Base-by-base conservation (phyloP, 2,329 filamentous ascomycete genomes). In the Fusarium robinianum region DNA sequence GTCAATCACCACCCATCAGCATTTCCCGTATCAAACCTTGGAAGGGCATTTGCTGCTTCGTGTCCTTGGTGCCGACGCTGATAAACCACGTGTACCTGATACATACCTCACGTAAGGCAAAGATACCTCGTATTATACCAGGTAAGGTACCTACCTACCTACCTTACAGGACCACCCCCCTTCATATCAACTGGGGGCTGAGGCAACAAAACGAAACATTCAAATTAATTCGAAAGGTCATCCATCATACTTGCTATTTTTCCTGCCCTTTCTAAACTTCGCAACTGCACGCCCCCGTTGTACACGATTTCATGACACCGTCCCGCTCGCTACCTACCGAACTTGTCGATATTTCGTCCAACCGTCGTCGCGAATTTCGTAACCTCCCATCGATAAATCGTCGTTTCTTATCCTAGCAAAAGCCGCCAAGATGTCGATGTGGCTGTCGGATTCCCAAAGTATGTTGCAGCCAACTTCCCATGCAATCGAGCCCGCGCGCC, bases 391-490 rank as follows among this genome's bases (percentile, higher is more conserved):
- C 39, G 16, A 31, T n/a, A n/a, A n/a, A n/a, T n/a, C n/a, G n/a
- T 17, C 9, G 21, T n/a, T 42, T 12, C 21, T 31, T 26, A 27
- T 21, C 26, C 3, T 21, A 39, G n/a, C 17, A 32, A 11, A 33
- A 22, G 26, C 41, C 44, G 49, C 62, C 47, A 65, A 55, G 33
- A 68, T 87, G 65, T 87, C 89, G 49, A 95, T 96, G 88, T 97
- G 92, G 92, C 80, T 97, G 65, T 88, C 91, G 62, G 92, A 97
- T 73, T 83, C 87, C 67, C 92, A 97, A 72, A 97, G 92, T 96
- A 79, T 65, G 87, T 77, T 36, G 32, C n/a, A n/a, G n/a, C n/a
- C n/a, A n/a, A n/a, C n/a, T n/a, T n/a, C n/a, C n/a, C 21, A 41
- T 51, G 59, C 64, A 69, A 60, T 33, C 34, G 32, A 12, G 18